A percentile compares a stretch with the other conserved stretches of the same genome.
phyloP scores from a whole-genome alignment of 2,329 filamentous ascomycete genomes.

The Berkeleyomyces rouxiae region DNA sequence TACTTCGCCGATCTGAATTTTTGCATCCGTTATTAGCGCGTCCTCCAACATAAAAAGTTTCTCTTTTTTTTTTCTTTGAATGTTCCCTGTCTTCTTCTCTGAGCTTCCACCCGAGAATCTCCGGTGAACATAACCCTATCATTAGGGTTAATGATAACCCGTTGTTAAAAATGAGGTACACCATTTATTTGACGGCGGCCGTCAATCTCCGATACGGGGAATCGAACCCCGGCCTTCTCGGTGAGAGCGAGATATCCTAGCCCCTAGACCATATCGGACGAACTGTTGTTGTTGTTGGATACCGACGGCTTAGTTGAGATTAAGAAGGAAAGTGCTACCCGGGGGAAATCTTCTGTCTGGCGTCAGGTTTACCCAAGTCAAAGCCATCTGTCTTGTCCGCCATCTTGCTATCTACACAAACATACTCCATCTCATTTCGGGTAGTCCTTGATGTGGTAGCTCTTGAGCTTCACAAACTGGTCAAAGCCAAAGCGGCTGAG shows the following conservation, averaged over 20 bases:
- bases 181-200: too few relatives aligned
- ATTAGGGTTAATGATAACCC: too few relatives aligned
- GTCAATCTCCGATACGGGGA: constrained; percentile 15
- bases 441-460: constrained; percentile 78
- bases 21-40: too few relatives aligned
- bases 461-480: constrained; percentile 92
- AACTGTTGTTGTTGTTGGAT: not conserved
- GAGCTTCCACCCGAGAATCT: too few relatives aligned
- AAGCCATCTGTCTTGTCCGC: not conserved
- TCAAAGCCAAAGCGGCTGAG: constrained; percentile 84
- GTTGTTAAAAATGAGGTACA: constrained; percentile 5
- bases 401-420: not conserved
- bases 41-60: too few relatives aligned
- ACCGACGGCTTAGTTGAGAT: not conserved
- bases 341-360: too few relatives aligned
- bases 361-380: too few relatives aligned
- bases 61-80: too few relatives aligned
- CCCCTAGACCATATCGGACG: constrained; percentile 14
- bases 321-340: not conserved
- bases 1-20: too few relatives aligned
- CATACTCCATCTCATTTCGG: constrained; percentile 31
- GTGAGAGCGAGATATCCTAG: constrained; percentile 15
- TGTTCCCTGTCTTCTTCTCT: too few relatives aligned
- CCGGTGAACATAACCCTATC: too few relatives aligned
- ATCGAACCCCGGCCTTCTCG: constrained; percentile 16